Conservation (phyloP, 768 basidiomycete species). For the Auricularia heimuer region DNA sequence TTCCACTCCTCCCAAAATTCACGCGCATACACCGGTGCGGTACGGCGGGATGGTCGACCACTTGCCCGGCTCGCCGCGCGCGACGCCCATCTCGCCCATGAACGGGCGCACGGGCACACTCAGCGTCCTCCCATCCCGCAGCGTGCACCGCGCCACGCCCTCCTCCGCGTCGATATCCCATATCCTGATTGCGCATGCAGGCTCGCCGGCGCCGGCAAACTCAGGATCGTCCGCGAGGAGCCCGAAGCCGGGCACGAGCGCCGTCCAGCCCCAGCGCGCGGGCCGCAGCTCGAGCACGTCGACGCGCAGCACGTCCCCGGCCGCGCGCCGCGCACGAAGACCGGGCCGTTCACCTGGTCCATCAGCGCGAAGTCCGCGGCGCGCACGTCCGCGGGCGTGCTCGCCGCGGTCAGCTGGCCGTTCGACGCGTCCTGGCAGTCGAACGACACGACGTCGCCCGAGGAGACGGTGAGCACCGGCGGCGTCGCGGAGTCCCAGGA, state of each 20-base stretch:
- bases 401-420: conserved; percentile 41
- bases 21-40: conserved; percentile 31
- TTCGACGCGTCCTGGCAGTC: conserved; percentile 58
- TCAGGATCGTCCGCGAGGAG: conserved; percentile 38
- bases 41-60: conserved; percentile 58
- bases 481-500: conserved; percentile 55
- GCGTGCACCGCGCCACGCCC: conserved; percentile 34
- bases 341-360: conserved; percentile 52
- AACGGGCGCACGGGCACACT: conserved; percentile 46
- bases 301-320: conserved; percentile 50
- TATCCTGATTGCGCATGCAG: conserved; percentile 33
- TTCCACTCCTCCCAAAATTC: background rate
- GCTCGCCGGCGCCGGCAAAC: conserved; percentile 29
- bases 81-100: conserved; percentile 58
- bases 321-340: conserved; percentile 40
- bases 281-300: conserved; percentile 45
- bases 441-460: conserved; percentile 46
- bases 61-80: conserved; percentile 37
- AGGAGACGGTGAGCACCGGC: conserved; percentile 38
- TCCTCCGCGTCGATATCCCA: conserved; percentile 36
- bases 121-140: conserved; percentile 36
- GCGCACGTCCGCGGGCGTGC: conserved; percentile 27
- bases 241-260: conserved; percentile 48
- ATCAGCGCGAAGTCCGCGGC: conserved; percentile 37
- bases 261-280: conserved; percentile 57